These are phyloP conservation scores for Fonsecaea pedrosoi DNA, from an alignment of 2,329 filamentous ascomycete species.

Conservation along the genomic window DNA sequence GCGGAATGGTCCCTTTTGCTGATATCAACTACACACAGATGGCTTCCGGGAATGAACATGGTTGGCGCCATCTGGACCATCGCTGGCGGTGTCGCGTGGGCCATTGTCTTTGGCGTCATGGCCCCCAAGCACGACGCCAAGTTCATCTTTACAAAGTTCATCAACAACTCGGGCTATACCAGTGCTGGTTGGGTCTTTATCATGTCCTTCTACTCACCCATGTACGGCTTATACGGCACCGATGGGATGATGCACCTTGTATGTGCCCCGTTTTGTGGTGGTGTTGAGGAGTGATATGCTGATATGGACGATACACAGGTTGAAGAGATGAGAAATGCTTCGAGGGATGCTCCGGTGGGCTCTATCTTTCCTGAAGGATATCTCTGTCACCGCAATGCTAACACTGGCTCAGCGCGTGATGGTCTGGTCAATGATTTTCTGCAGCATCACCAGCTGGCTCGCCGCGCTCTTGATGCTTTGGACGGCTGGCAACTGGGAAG, in stretches of 20 bases:
- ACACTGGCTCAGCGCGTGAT: slow-evolving; percentile 28
- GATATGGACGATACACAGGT: slow-evolving; percentile 15
- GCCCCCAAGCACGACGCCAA: slow-evolving; percentile 40
- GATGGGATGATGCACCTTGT: slow-evolving; percentile 70
- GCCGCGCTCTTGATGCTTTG: slow-evolving; percentile 32
- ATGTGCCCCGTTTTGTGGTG: slow-evolving; percentile 40
- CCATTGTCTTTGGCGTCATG: slow-evolving; percentile 35
- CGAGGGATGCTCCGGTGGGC: slow-evolving; percentile 33
- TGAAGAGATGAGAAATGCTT: slow-evolving; percentile 62
- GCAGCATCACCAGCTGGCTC: slow-evolving; percentile 34
- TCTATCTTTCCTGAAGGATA: slow-evolving; percentile 54
- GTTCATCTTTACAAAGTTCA: slow-evolving; percentile 64
- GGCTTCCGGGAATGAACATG: slow-evolving; percentile 36
- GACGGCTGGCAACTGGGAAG: slow-evolving; percentile 34
- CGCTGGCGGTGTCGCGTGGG: slow-evolving; percentile 32
- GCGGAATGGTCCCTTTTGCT: neutral
- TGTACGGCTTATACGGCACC: slow-evolving; percentile 68
- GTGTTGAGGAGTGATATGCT: neutral
- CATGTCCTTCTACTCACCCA: slow-evolving; percentile 68
- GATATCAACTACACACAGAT: slow-evolving; percentile 14
- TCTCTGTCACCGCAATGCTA: slow-evolving; percentile 9
- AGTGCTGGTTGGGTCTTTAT: slow-evolving; percentile 66
- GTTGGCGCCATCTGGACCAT: slow-evolving; percentile 34
- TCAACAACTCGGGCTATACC: slow-evolving; percentile 53
- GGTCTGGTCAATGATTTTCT: slow-evolving; percentile 36